Base-by-base conservation (phyloP, 805 yeast species). In the Kodamaea neixiangensis region DNA sequence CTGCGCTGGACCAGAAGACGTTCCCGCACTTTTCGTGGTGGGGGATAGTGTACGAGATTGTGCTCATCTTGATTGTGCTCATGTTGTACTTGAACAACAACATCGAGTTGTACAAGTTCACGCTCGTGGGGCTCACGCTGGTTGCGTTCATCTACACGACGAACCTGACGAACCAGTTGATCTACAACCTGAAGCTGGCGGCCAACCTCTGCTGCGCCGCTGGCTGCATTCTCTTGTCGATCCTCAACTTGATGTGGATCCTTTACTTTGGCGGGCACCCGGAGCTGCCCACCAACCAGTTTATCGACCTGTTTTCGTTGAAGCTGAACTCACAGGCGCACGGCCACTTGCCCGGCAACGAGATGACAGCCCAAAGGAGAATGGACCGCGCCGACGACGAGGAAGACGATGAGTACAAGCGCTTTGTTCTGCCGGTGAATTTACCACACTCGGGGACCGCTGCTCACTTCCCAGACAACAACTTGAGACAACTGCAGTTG, bases 21-120 rank as follows among this genome's bases (percentile, higher is more conserved):
- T 89, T 86, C 63, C 97, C 97, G 1, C 81, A 82, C 56, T 87
- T 93, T 68, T 82, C 94, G 3, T 93, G 99, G 99, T 94, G 99
- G 99, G 96, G 96, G 1, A 67, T 94, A 5, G 92, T 87, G 1
- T 94, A 82, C 63, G 85, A 93, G 68, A 72, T 91, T 17, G 54
- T 89, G 25, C 58, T 89, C 39, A 76, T 87, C 17, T 58, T 82
- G 4, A 65, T 75, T 17, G 76, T 80, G 53, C 76, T 78, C 39
- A 59, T 75, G 50, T 73, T 82, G 55, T 89, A 80, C 68, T 77
- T 66, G 63, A 83, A 65, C 60, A 85, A 87, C 67, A 69, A 82
- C 41, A 74, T 89, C 53, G 90, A 87, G 63, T 76, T 81, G 53
- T 89, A 94, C 71, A 80, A 86, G 59, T 69, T 74, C 54, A 76